Evolutionary conservation across 1,284 basidiomycete species (phyloP).

Genomic region (Stygiomarasmius scandens): DNA sequence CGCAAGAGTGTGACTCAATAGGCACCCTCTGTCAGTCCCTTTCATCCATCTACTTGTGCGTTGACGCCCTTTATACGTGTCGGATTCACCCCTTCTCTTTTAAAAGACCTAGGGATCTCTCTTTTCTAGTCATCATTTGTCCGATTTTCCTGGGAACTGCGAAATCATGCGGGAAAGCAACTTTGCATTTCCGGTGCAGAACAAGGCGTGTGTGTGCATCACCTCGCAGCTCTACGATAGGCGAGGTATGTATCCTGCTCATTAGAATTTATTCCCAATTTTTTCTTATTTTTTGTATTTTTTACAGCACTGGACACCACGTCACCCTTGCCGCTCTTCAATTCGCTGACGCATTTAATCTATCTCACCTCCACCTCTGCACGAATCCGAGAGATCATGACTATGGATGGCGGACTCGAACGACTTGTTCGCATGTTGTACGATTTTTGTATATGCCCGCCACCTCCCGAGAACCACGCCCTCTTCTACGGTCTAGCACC

Average conservation of each 20-base stretch:
- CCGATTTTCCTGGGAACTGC: neutral
- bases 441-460: slow-evolving; percentile 80
- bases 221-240: slow-evolving; percentile 95
- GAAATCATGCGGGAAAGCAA: slow-evolving; percentile 90
- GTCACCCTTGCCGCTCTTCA: slow-evolving; percentile 90
- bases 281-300: slow-evolving; percentile 19
- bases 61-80: neutral
- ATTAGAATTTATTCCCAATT: slow-evolving; percentile 15
- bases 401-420: slow-evolving; percentile 95
- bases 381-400: slow-evolving; percentile 97
- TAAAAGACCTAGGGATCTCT: neutral
- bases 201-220: slow-evolving; percentile 94
- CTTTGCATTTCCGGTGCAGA: slow-evolving; percentile 94
- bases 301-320: slow-evolving; percentile 88
- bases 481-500: slow-evolving; percentile 75
- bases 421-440: slow-evolving; percentile 92
- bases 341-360: slow-evolving; percentile 95
- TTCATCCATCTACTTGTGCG: neutral
- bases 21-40: neutral
- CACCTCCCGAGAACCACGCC: slow-evolving; percentile 73
- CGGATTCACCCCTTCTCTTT: neutral
- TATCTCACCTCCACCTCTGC: slow-evolving; percentile 98
- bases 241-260: slow-evolving; percentile 66
- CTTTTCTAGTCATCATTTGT: neutral
- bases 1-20: neutral